Evolutionary conservation across 129 eudicot species (phyloP), one percentile per base, ranked within the genome.

Genomic region (Sambucus nigra): DNA sequence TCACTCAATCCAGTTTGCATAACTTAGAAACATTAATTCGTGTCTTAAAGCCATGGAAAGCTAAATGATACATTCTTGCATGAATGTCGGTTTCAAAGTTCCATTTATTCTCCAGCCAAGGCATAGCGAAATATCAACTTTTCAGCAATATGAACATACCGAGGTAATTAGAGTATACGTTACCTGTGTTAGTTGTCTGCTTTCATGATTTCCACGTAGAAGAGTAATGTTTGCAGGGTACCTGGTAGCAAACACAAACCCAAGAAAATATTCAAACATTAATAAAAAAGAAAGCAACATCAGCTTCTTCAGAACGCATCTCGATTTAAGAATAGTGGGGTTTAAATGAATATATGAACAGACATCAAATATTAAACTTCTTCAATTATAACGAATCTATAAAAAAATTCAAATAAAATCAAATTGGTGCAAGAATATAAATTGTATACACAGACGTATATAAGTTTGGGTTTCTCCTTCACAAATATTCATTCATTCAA

Each of bases 131-230:
- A n/a, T n/a, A n/a, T n/a, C n/a, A n/a, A n/a, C n/a, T n/a, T n/a
- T n/a, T 67, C 25, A 27, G 53, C 26, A 17, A 6, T 5, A 47
- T 18, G 26, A 53, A 53, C 24, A 41, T 51, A 41, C 29, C 28
- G 16, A 4, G 5, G n/a, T n/a, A n/a, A n/a, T 13, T 31, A 42
- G 29, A 18, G 27, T 24, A 39, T 52, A 0, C 35, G 32, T 25
- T 76, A 91, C 98, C 88, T 91, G 98, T 7, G 98, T 91, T 31
- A 91, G 73, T 57, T 91, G 98, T 70, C 98, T 81, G 69, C 98
- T 91, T 74, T 91, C 98, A 47, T 91, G 98, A 67, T 91, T 91
- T 47, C 98, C 98, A 59, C 98, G 95, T 24, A 91, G 75, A 60
- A 91, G 94, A 66, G 98, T 91, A 58, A 91, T 91, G 69, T 91